Base-by-base conservation (phyloP, 1,139 yeast genomes). In the Taphrina confusa region DNA sequence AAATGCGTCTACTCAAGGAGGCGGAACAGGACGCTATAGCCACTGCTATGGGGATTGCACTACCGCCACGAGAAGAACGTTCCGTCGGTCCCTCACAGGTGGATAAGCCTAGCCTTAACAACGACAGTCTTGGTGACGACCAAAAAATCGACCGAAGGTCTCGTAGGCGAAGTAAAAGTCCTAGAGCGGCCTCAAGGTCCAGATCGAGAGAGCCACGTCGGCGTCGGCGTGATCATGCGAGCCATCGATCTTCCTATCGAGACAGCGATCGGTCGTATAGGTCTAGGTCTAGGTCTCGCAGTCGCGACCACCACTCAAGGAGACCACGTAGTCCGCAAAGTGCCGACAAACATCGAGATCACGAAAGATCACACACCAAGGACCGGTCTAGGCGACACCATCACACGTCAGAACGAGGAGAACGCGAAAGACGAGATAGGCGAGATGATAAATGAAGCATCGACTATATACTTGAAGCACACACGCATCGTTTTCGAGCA, bases 11-110 rank as follows among this genome's bases (percentile, higher is more conserved):
- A 51, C 57, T 67, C 9, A 68, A 67, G 55, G 65, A 65, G 51
- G 62, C 65, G 9, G 71, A 69, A 42, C 65, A 65, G 34, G 60
- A 64, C 14, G 70, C 71, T 6, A 58, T 68, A 63, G 68, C 70
- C 3, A 66, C 62, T 30, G 63, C 66, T 12, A 45, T 69, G 60
- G 52, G 54, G 22, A 14, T 33, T 12, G 16, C 31, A 14, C 23
- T 23, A 12, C 44, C 33, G 44, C 30, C 54, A 9, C 16, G 33
- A 34, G 23, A 34, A 22, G n/a, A 33, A 16, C 44, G 44, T 9
- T 28, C 9, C 4, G 39, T 16, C 22, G 14, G n/a, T 30, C 14
- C 39, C 9, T 23, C 12, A 30, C 51, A 11, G 39, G 25, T 4
- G 25, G 16, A 42, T n/a, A 14, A 9, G 16, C 16, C 2, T 25